Evolutionary conservation across 2,329 filamentous ascomycete genomes (phyloP).

Genomic region (Blumeria hordei): DNA sequence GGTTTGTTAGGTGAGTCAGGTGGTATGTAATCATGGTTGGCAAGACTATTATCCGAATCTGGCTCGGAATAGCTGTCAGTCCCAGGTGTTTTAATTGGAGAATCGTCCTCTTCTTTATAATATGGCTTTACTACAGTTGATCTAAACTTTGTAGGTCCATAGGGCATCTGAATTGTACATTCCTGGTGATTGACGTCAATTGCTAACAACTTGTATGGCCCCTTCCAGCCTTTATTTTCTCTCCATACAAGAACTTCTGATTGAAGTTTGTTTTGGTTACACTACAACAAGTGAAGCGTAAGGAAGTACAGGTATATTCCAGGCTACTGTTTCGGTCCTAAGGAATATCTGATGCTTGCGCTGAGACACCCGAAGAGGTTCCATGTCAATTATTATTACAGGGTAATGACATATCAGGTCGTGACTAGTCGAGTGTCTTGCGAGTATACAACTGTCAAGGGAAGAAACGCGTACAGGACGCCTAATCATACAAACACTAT

Average conservation of each 20-base stretch:
- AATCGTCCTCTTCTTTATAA: background rate
- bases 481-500: too few species aligned
- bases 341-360: too few species aligned
- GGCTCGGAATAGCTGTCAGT: background rate
- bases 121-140: background rate
- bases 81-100: background rate
- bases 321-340: too few species aligned
- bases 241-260: slow-evolving; percentile 1
- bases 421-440: too few species aligned
- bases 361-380: too few species aligned
- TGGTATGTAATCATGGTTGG: background rate
- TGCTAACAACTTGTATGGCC: background rate
- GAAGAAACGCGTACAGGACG: too few species aligned
- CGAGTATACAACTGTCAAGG: too few species aligned
- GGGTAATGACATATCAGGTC: too few species aligned
- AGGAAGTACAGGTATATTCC: too few species aligned
- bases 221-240: slow-evolving; percentile 2
- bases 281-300: too few species aligned
- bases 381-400: too few species aligned
- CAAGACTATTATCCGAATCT: background rate
- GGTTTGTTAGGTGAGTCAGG: too few species aligned
- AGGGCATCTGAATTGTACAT: background rate
- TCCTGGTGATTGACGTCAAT: background rate
- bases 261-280: background rate
- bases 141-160: slow-evolving; percentile 1